phyloP scores from a whole-genome alignment of 2,329 filamentous ascomycete species.

The Pezicula neosporulosa region DNA sequence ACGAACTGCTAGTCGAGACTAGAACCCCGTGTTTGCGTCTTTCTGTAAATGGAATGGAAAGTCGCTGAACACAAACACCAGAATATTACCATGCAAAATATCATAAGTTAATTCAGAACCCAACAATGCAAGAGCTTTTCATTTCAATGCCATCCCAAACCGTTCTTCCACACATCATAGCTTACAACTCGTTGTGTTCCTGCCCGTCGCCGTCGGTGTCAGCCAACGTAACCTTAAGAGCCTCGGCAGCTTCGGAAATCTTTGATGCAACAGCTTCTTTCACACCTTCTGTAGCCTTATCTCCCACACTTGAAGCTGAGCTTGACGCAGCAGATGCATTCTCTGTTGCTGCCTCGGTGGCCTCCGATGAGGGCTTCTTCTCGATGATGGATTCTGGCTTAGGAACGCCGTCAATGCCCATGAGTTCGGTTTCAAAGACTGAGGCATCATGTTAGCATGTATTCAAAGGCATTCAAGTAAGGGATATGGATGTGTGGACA shows the following conservation, averaged over 20 bases:
- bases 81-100: too few relatives aligned
- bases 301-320: slow-evolving; percentile 4
- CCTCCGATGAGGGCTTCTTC: slow-evolving; percentile 21
- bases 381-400: slow-evolving; percentile 24
- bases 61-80: too few relatives aligned
- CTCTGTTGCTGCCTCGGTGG: slow-evolving; percentile 12
- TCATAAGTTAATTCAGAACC: too few relatives aligned
- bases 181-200: slow-evolving; percentile 59
- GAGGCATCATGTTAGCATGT: slow-evolving; percentile 10
- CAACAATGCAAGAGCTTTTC: neutral
- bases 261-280: slow-evolving; percentile 40
- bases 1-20: too few relatives aligned
- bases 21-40: too few relatives aligned
- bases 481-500: slow-evolving; percentile 21
- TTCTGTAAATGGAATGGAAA: too few relatives aligned
- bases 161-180: slow-evolving; percentile 7
- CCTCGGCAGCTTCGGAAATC: slow-evolving; percentile 48
- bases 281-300: slow-evolving; percentile 23
- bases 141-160: neutral
- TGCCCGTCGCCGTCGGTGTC: slow-evolving; percentile 52
- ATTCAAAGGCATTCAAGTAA: slow-evolving; percentile 8
- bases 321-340: neutral
- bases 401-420: slow-evolving; percentile 74
- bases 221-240: slow-evolving; percentile 46
- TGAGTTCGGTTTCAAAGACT: slow-evolving; percentile 90